phyloP scores from a whole-genome alignment of 116 monocot genomes.

The Posidonia oceanica region DNA sequence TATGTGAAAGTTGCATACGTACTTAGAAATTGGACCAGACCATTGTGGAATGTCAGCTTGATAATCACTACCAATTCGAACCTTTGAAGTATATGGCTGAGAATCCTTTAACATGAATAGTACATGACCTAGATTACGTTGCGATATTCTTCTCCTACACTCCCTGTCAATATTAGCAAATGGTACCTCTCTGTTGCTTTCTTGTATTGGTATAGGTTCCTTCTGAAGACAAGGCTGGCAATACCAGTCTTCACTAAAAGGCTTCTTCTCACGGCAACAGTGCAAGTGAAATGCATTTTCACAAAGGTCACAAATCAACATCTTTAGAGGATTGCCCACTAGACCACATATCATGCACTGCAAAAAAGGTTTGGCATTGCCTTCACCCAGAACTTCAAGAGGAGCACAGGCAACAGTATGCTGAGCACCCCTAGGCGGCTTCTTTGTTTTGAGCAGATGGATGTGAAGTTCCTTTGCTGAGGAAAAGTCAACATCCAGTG shows the following conservation, averaged over 20 bases:
- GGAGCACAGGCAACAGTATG: constrained; percentile 4
- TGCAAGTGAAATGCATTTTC: constrained; percentile 45
- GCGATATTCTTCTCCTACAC: constrained; percentile 5
- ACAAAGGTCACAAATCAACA: constrained; percentile 58
- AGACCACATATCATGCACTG: constrained; percentile 30
- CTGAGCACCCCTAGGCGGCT: constrained; percentile 5
- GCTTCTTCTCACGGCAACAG: constrained; percentile 31
- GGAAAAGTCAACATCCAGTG: constrained; percentile 4
- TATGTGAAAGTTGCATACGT: neutral
- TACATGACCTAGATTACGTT: constrained; percentile 12
- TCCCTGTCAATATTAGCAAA: constrained; percentile 3
- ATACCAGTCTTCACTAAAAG: constrained; percentile 40
- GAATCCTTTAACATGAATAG: constrained; percentile 30
- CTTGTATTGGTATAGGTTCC: constrained; percentile 9
- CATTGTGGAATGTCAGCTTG: constrained; percentile 51
- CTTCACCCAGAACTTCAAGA: constrained; percentile 7
- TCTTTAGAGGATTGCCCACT: constrained; percentile 22
- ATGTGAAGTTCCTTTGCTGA: constrained; percentile 34
- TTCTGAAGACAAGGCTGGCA: constrained; percentile 35
- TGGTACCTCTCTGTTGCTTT: constrained; percentile 2
- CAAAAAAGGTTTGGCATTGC: constrained; percentile 10
- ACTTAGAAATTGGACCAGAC: constrained; percentile 7
- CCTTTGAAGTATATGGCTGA: constrained; percentile 21
- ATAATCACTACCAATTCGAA: constrained; percentile 40
- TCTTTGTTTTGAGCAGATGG: constrained; percentile 15